Percentiles rank a stretch among this genome's conserved stretches.
Evolutionary conservation across 441 rosid species (phyloP).

Genomic region (Cnidoscolus chayamansa): DNA sequence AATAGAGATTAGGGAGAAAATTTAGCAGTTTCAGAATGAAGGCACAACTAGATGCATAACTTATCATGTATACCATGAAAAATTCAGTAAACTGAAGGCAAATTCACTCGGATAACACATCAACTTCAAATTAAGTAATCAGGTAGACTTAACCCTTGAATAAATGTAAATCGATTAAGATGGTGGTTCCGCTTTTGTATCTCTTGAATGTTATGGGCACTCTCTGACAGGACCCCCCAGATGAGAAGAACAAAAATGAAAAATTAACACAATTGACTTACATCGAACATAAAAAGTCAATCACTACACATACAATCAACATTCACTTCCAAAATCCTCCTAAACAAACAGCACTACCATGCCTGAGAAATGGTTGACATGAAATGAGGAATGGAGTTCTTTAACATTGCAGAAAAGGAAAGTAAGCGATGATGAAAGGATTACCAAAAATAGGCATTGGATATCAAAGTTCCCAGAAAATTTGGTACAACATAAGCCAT

Average conservation of each 20-base stretch:
- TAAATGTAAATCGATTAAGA: constrained; percentile 2
- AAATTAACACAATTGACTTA: too few species aligned
- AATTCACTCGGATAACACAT: constrained; percentile 9
- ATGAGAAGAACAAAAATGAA: too few species aligned
- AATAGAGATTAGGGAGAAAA: constrained; percentile 16
- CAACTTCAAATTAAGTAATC: not conserved
- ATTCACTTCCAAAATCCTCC: too few species aligned
- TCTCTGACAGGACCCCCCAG: not conserved
- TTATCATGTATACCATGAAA: constrained; percentile 5
- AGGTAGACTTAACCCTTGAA: not conserved
- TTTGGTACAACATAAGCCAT: not conserved
- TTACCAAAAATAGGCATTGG: not conserved
- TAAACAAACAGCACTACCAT: too few species aligned
- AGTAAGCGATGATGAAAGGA: not conserved
- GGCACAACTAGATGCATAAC: constrained; percentile 7
- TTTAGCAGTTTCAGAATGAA: constrained; percentile 11
- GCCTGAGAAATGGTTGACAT: too few species aligned
- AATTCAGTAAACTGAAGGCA: constrained; percentile 6
- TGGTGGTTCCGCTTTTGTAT: not conserved
- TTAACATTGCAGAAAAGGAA: not conserved
- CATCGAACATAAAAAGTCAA: too few species aligned
- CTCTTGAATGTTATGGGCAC: not conserved
- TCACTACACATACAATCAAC: too few species aligned
- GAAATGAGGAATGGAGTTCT: not conserved
- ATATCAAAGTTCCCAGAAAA: not conserved